These are phyloP conservation scores for Platanthera guangdongensis DNA, from an alignment of 106 monocot genomes.

Conservation along the genomic window DNA sequence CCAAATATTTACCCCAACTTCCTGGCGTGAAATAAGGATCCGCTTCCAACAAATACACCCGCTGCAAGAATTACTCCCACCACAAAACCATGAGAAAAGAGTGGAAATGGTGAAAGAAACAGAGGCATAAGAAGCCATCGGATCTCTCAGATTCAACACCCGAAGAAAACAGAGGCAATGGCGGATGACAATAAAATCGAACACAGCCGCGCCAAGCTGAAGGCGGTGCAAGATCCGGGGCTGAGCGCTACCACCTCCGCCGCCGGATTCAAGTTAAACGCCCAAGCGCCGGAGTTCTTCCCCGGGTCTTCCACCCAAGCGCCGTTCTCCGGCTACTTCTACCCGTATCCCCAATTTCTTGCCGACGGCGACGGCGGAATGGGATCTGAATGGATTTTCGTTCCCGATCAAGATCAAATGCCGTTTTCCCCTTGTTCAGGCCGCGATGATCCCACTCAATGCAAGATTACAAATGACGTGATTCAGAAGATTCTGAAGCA, in stretches of 20 bases:
- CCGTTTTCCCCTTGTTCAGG: conserved; percentile 26
- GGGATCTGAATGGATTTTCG: conserved; percentile 39
- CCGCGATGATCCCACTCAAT: background rate
- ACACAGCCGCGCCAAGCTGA: background rate
- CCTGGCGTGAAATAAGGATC: conserved; percentile 13
- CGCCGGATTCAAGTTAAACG: conserved; percentile 19
- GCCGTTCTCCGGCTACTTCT: conserved; percentile 32
- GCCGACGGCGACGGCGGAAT: conserved; percentile 12
- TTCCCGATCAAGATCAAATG: conserved; percentile 25
- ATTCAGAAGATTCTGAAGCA: conserved; percentile 72
- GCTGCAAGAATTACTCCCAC: conserved; percentile 6
- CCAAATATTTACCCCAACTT: background rate
- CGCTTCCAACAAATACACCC: background rate
- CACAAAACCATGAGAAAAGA: conserved; percentile 5
- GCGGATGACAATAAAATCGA: background rate
- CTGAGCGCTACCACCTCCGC: background rate
- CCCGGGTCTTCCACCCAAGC: conserved; percentile 1
- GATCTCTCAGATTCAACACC: background rate
- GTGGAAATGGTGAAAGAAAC: background rate
- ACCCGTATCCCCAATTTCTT: conserved; percentile 30
- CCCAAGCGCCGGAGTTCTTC: conserved; percentile 12
- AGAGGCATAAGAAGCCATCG: background rate
- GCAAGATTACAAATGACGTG: conserved; percentile 21
- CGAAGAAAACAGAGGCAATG: background rate
- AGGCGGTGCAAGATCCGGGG: background rate